Evolutionary conservation across 2,329 filamentous ascomycete genomes (phyloP).

Genomic region (Bipolaris zeicola): DNA sequence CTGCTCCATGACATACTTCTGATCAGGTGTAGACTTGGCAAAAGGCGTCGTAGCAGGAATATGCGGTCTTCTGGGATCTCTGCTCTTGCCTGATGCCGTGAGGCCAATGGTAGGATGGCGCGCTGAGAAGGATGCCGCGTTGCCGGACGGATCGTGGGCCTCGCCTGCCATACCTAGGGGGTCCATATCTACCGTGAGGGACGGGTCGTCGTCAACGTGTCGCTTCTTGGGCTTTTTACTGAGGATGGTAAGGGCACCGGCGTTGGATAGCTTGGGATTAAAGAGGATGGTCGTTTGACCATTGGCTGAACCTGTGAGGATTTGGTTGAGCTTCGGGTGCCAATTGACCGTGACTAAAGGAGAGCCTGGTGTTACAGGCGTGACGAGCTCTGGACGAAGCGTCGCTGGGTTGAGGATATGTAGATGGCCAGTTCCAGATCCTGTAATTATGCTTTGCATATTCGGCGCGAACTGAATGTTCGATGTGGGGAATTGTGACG

Average conservation of each 20-base stretch:
- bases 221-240: constrained; percentile 91
- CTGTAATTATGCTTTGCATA: constrained; percentile 83
- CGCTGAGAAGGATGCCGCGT: constrained; percentile 59
- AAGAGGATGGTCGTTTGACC: constrained; percentile 89
- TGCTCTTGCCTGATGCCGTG: constrained; percentile 75
- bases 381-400: constrained; percentile 80
- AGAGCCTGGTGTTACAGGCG: constrained; percentile 83
- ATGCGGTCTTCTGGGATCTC: constrained; percentile 84
- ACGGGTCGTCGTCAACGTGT: constrained; percentile 91
- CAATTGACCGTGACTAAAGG: constrained; percentile 84
- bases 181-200: constrained; percentile 74
- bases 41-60: constrained; percentile 87
- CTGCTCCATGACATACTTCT: constrained; percentile 83
- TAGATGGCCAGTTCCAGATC: constrained; percentile 82
- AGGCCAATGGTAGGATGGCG: constrained; percentile 74
- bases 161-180: constrained; percentile 82
- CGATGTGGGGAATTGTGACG: constrained; percentile 78
- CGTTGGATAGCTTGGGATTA: constrained; percentile 79
- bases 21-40: constrained; percentile 85
- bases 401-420: constrained; percentile 95
- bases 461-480: constrained; percentile 91
- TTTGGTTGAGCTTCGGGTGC: constrained; percentile 96
- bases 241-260: constrained; percentile 87
- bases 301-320: constrained; percentile 91
- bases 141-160: constrained; percentile 67